Percentiles rank a stretch among this genome's conserved stretches.
Conservation (phyloP, 169 alveolate species). For the Neospora caninum region DNA sequence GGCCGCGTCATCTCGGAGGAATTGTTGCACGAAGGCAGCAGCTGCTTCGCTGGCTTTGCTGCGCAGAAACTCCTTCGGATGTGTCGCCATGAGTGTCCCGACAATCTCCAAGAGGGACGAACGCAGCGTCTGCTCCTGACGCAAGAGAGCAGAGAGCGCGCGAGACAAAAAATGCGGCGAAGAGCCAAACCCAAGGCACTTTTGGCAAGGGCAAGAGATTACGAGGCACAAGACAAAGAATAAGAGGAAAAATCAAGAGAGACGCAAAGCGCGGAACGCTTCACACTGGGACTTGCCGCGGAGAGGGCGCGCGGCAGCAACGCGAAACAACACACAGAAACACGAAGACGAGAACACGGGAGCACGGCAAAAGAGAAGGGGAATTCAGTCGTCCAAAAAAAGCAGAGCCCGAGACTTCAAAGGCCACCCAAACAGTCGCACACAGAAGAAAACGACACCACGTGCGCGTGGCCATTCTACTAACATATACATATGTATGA, state of each 20-base stretch:
- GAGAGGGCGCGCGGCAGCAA: not conserved
- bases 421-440: too few species aligned
- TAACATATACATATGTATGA: too few species aligned
- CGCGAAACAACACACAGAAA: not conserved
- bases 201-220: not conserved
- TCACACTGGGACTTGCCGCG: not conserved
- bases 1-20: conserved; percentile 70
- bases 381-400: too few species aligned
- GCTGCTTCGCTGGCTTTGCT: conserved; percentile 77
- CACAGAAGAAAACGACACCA: too few species aligned
- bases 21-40: conserved; percentile 71
- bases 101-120: conserved; percentile 81
- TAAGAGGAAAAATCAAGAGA: too few species aligned
- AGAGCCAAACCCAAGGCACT: not conserved
- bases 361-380: too few species aligned
- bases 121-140: conserved; percentile 79
- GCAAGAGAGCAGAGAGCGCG: not conserved
- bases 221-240: not conserved
- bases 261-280: not conserved
- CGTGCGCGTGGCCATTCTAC: too few species aligned
- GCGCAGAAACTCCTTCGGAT: conserved; percentile 81
- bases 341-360: not conserved
- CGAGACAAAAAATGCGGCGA: not conserved
- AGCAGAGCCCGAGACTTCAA: too few species aligned
- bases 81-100: conserved; percentile 81